phyloP scores from a whole-genome alignment of 139 green algal genomes.

The Coelastrella sp. region DNA sequence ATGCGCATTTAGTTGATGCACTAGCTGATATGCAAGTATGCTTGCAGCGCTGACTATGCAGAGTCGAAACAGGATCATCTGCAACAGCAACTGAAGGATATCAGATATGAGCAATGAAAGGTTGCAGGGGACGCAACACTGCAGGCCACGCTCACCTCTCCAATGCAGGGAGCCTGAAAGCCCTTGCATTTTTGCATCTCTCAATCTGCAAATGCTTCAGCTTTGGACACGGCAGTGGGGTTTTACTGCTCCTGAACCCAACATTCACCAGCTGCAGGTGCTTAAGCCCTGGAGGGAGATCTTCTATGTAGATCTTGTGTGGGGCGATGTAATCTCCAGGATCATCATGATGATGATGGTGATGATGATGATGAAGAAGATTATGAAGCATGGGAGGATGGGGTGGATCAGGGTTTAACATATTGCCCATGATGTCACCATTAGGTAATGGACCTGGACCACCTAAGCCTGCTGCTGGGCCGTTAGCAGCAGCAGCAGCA shows the following conservation, averaged over 20 bases:
- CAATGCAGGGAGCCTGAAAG: conserved; percentile 25
- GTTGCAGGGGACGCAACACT: not conserved
- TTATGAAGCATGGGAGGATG: not conserved
- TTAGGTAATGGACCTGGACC: too few relatives aligned
- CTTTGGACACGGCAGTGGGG: conserved; percentile 17
- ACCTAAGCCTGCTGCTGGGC: conserved; percentile 11
- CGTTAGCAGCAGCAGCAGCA: not conserved
- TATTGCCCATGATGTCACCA: not conserved
- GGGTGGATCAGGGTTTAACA: not conserved
- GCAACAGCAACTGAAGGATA: too few relatives aligned
- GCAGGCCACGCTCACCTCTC: not conserved
- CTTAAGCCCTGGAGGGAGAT: conserved; percentile 16
- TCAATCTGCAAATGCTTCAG: conserved; percentile 43
- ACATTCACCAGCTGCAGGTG: conserved; percentile 46
- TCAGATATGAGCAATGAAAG: not conserved
- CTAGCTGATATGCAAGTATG: too few relatives aligned
- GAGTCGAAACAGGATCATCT: too few relatives aligned
- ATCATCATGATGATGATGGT: not conserved
- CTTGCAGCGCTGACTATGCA: too few relatives aligned
- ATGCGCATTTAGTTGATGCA: too few relatives aligned
- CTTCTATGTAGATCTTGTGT: conserved; percentile 13
- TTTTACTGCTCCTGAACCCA: conserved; percentile 34
- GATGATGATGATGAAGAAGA: not conserved
- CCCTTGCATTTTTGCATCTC: conserved; percentile 17
- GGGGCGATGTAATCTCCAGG: conserved; percentile 5